Evolutionary conservation across 148 eudicot genomes (phyloP).

Genomic region (Rhododendron kiyosumense): DNA sequence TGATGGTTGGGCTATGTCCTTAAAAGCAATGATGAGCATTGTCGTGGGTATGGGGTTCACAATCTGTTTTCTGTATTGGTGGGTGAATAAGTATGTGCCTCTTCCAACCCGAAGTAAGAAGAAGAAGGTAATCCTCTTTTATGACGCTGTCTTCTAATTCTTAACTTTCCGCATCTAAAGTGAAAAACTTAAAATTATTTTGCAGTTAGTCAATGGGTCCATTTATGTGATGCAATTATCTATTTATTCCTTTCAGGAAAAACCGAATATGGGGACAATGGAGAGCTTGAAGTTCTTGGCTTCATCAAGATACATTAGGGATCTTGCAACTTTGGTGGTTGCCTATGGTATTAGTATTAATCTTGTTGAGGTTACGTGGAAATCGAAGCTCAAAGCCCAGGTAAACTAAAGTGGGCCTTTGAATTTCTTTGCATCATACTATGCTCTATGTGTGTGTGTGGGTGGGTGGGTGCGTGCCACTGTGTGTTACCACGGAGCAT

Average conservation of each 20-base stretch:
- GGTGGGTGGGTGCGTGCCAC: background rate
- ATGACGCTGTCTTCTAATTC: background rate
- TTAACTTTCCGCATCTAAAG: background rate
- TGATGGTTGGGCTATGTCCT: constrained; percentile 97
- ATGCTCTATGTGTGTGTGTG: background rate
- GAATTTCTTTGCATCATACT: background rate
- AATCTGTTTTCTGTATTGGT: constrained; percentile 86
- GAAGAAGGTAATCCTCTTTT: constrained; percentile 67
- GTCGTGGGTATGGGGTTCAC: constrained; percentile 82
- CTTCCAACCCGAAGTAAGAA: constrained; percentile 81
- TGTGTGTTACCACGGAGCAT: background rate
- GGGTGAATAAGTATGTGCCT: constrained; percentile 85
- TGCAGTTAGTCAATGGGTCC: background rate
- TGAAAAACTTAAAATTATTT: background rate
- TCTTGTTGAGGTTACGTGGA: constrained; percentile 99
- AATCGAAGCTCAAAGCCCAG: constrained; percentile 99
- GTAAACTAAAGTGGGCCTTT: constrained; percentile 22
- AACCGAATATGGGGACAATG: constrained; percentile 92
- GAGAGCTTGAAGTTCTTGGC: constrained; percentile 96
- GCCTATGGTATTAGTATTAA: constrained; percentile 97
- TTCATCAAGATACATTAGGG: constrained; percentile 77
- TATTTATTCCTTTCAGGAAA: constrained; percentile 48
- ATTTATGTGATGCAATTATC: background rate
- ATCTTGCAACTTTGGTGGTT: constrained; percentile 92
- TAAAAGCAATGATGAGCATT: constrained; percentile 96